Evolutionary conservation across 2,329 filamentous ascomycete genomes (phyloP), one percentile per base, ranked within the genome.

Genomic region (Colletotrichum falcatum): DNA sequence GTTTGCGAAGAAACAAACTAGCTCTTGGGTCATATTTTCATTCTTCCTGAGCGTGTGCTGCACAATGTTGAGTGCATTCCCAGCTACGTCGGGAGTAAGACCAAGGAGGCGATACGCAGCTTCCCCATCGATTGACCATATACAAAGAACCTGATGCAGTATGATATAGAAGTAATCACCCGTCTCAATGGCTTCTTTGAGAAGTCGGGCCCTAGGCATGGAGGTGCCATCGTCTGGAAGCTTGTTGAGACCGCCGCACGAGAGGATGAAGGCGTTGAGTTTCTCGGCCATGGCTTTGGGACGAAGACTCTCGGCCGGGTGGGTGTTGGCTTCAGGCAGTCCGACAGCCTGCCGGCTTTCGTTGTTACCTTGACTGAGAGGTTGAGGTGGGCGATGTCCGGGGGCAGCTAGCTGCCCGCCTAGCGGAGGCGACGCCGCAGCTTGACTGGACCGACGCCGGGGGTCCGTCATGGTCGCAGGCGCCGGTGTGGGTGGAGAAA

Each of bases 61-160:
- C 65, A 85, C 67, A 2, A 79, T 75, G 3, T 39, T 46, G 39
- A 85, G 82, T 5, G 76, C 81, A 2, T 61, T 62, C 54, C 83
- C 79, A n/a, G 81, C 72, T 20, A 56, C 39, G 5, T 37, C 26
- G 14, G 59, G 42, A 14, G 30, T 11, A 37, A 6, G 69, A 59
- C 2, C 70, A 64, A 44, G 70, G 58, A 54, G 74, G 16, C 37
- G 74, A 55, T 82, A 76, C 1, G 79, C 78, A 16, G 84, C 75
- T 3, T 83, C 71, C 16, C 61, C 74, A 23, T 82, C 77, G 3
- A 80, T 66, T 4, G 84, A 85, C 85, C 87, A 88, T 26, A 86
- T 75, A 75, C 90, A 92, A 77, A 89, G 90, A 2, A 91, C 70
- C 75, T 93, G 91, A 76, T 93, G 91, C 16, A 92, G 77, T 7